phyloP scores from a whole-genome alignment of 75 land plant species.

The Pinus albicaulis region DNA sequence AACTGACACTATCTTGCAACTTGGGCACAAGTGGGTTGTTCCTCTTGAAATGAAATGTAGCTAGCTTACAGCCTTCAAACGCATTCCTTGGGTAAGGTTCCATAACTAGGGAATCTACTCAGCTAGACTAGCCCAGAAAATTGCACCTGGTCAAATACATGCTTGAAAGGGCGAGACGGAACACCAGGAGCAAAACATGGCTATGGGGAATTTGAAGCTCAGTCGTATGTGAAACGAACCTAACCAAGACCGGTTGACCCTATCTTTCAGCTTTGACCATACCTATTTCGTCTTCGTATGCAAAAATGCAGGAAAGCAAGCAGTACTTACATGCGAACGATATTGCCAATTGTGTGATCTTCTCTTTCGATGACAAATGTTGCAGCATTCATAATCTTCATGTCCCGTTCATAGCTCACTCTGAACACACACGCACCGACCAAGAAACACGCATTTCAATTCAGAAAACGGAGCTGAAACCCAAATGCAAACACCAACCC shows the following conservation, averaged over 20 bases:
- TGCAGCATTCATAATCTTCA: constrained; percentile 94
- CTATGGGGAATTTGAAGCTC: too few relatives aligned
- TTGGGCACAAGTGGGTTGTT: too few relatives aligned
- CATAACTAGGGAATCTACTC: too few relatives aligned
- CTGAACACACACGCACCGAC: constrained; percentile 17
- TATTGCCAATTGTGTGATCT: constrained; percentile 94
- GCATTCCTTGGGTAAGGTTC: too few relatives aligned
- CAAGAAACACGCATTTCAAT: background rate
- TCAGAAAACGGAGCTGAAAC: background rate
- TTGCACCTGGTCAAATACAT: too few relatives aligned
- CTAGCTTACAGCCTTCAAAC: too few relatives aligned
- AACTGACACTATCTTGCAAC: too few relatives aligned
- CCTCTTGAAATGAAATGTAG: too few relatives aligned
- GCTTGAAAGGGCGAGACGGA: too few relatives aligned
- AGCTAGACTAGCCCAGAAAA: too few relatives aligned
- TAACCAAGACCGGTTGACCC: background rate
- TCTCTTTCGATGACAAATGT: constrained; percentile 90
- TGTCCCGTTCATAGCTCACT: constrained; percentile 92
- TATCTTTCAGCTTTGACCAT: background rate
- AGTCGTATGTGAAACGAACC: too few relatives aligned
- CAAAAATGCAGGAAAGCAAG: background rate
- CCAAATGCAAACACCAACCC: background rate
- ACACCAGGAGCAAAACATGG: too few relatives aligned
- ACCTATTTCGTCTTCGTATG: background rate
- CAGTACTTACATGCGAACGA: constrained; percentile 80